Percentiles rank a stretch among this genome's conserved stretches.
Evolutionary conservation across 345 rosid genomes (phyloP).

Genomic region (Viola odorata): DNA sequence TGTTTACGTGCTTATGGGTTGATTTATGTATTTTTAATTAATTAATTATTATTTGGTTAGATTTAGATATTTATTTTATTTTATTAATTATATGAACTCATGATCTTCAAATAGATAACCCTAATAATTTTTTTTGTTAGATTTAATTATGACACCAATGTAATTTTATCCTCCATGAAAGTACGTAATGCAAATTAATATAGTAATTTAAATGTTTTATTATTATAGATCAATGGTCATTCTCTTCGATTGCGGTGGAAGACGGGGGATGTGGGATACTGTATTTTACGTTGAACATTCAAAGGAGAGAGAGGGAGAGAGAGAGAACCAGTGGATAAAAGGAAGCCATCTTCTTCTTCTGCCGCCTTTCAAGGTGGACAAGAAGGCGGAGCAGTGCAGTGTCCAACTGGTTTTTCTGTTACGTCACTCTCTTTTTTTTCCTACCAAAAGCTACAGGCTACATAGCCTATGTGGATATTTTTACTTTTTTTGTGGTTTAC

Average conservation of each 20-base stretch:
- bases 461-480: not conserved
- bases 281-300: not conserved
- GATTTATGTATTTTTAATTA: too few species aligned
- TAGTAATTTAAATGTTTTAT: too few species aligned
- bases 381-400: not conserved
- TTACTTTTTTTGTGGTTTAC: not conserved
- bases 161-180: too few species aligned
- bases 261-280: not conserved
- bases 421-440: not conserved
- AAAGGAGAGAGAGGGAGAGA: constrained; percentile 1
- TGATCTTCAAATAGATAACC: too few species aligned
- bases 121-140: too few species aligned
- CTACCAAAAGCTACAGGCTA: not conserved
- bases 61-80: too few species aligned
- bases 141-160: too few species aligned
- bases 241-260: not conserved
- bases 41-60: too few species aligned
- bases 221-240: not conserved
- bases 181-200: too few species aligned
- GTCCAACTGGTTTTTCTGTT: too few species aligned
- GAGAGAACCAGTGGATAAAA: constrained; percentile 10
- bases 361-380: not conserved
- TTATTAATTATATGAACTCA: too few species aligned
- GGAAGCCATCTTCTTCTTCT: not conserved
- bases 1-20: too few species aligned